Conservation (phyloP, 129 eudicot species). For the Silybum marianum region DNA sequence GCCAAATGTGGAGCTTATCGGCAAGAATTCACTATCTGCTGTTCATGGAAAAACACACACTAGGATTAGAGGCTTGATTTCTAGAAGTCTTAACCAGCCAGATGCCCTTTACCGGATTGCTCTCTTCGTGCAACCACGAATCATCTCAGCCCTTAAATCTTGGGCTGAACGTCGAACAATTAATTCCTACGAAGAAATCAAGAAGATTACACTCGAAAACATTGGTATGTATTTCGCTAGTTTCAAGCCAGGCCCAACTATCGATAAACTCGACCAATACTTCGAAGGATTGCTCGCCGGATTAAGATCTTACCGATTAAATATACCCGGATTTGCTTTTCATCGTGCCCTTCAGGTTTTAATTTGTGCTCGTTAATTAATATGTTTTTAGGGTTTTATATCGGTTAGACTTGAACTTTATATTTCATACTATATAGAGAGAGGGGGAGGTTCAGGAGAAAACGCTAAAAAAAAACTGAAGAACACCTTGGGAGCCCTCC, state of each 20-base stretch:
- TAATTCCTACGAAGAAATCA: conserved; percentile 38
- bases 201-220: conserved; percentile 57
- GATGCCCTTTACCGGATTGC: conserved; percentile 58
- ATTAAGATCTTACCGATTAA: conserved; percentile 42
- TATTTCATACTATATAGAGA: too few relatives aligned
- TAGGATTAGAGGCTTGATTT: conserved; percentile 44
- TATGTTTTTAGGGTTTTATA: neutral
- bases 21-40: conserved; percentile 38
- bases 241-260: conserved; percentile 40
- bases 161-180: conserved; percentile 51
- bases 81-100: conserved; percentile 58
- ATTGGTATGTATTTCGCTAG: conserved; percentile 55
- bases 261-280: conserved; percentile 36
- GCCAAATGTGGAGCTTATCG: conserved; percentile 49
- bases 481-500: too few relatives aligned
- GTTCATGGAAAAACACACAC: conserved; percentile 51
- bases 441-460: too few relatives aligned
- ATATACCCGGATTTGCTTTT: conserved; percentile 60
- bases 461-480: too few relatives aligned
- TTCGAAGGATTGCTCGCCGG: conserved; percentile 35
- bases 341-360: conserved; percentile 49
- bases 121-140: conserved; percentile 50
- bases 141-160: conserved; percentile 50
- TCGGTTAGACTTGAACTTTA: neutral
- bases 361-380: neutral